Evolutionary conservation across 2,329 filamentous ascomycete genomes (phyloP).

Genomic region (Aspergillus sclerotialis): DNA sequence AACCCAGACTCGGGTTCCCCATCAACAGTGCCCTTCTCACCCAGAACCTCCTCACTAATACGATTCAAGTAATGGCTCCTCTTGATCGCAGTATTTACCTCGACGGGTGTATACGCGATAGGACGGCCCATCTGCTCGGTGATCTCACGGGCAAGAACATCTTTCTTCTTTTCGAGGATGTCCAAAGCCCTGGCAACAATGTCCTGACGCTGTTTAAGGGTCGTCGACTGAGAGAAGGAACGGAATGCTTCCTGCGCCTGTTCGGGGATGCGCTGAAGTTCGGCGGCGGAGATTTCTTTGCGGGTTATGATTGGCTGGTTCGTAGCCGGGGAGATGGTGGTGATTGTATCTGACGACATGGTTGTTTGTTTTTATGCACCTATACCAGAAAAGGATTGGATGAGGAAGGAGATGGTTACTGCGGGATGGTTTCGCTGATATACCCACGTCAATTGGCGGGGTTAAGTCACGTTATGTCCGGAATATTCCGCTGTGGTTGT

Average conservation of each 20-base stretch:
- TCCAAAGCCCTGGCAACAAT: conserved; percentile 76
- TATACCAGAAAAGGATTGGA: too few species aligned
- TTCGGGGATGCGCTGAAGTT: conserved; percentile 65
- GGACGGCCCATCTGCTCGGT: conserved; percentile 94
- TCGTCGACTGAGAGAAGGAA: conserved; percentile 69
- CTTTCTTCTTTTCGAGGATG: conserved; percentile 61
- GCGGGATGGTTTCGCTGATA: too few species aligned
- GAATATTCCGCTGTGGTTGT: too few species aligned
- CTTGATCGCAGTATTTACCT: conserved; percentile 78
- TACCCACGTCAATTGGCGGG: too few species aligned
- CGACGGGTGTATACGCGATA: conserved; percentile 76
- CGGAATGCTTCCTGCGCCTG: conserved; percentile 69
- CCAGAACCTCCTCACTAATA: conserved; percentile 68
- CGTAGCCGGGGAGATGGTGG: conserved; percentile 83
- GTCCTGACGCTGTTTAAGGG: conserved; percentile 65
- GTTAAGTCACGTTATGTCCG: too few species aligned
- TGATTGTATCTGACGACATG: conserved; percentile 53
- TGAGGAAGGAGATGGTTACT: too few species aligned
- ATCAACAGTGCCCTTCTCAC: conserved; percentile 58
- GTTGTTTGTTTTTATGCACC: too few species aligned
- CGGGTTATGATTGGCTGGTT: conserved; percentile 77
- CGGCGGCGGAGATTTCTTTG: conserved; percentile 62
- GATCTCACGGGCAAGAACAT: conserved; percentile 75
- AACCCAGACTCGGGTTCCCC: conserved; percentile 83
- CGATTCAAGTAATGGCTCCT: conserved; percentile 80